Evolutionary conservation across 129 eudicot genomes (phyloP).

Genomic region (Mikania micrantha): DNA sequence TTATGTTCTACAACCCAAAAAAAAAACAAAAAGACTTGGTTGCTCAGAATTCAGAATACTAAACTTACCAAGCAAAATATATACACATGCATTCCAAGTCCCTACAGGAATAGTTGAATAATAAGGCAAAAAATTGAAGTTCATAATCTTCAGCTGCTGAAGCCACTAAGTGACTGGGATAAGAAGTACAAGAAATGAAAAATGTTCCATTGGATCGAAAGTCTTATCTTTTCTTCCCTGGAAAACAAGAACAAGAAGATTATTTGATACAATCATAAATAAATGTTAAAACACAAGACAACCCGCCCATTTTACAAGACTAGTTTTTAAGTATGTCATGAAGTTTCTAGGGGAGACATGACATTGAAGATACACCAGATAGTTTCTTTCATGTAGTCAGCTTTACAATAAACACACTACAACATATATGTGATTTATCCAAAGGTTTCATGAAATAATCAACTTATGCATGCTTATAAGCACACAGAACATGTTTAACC

Average conservation of each 20-base stretch:
- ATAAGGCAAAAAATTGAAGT: slow-evolving; percentile 4
- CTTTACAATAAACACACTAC: background rate
- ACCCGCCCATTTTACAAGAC: no score
- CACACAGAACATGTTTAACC: no score
- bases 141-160: slow-evolving; percentile 13
- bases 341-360: background rate
- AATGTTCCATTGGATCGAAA: slow-evolving; percentile 3
- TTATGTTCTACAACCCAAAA: slow-evolving; percentile 6
- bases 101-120: slow-evolving; percentile 4
- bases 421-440: background rate
- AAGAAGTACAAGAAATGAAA: background rate
- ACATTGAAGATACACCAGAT: background rate
- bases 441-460: no score
- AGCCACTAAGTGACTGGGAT: background rate
- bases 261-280: background rate
- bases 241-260: background rate
- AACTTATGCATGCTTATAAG: no score
- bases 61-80: slow-evolving; percentile 21
- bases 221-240: slow-evolving; percentile 13
- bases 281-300: no score
- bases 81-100: slow-evolving; percentile 14
- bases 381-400: background rate
- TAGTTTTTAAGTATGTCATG: background rate
- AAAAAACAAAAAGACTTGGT: no score
- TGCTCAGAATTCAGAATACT: no score